A percentile compares a stretch with the other conserved stretches of the same genome.
These are phyloP conservation scores for Hericium rajendrae DNA, from an alignment of 768 basidiomycete genomes.

Conservation along the genomic window DNA sequence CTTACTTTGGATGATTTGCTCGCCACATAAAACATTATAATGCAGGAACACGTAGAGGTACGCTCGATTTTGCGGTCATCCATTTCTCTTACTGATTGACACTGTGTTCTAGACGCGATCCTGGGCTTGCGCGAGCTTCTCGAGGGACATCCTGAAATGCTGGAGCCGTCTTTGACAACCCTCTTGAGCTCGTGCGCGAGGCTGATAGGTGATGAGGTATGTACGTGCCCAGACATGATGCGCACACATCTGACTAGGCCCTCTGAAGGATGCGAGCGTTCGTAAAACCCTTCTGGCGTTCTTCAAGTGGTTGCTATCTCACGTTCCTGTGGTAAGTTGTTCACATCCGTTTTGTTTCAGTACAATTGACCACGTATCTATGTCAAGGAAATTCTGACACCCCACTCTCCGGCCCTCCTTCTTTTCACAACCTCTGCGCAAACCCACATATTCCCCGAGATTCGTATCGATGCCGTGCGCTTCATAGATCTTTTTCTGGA, in stretches of 20 bases:
- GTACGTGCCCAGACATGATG: conserved; percentile 10
- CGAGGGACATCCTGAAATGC: conserved; percentile 45
- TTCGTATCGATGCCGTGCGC: conserved; percentile 81
- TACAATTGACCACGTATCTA: background rate
- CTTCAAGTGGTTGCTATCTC: conserved; percentile 63
- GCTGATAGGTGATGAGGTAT: conserved; percentile 75
- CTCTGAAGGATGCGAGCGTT: conserved; percentile 62
- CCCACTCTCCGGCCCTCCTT: conserved; percentile 67
- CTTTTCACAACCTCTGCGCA: conserved; percentile 86
- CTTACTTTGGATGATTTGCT: conserved; percentile 71
- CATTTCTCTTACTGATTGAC: conserved; percentile 1
- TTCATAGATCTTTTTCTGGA: conserved; percentile 71
- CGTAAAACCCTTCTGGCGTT: conserved; percentile 65
- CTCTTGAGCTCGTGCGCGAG: conserved; percentile 57
- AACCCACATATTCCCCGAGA: conserved; percentile 92
- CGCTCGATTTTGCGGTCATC: conserved; percentile 3
- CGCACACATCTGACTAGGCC: background rate
- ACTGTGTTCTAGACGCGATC: conserved; percentile 50
- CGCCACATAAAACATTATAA: conserved; percentile 80
- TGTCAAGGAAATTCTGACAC: conserved; percentile 53
- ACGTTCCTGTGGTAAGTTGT: conserved; percentile 42
- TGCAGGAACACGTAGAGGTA: conserved; percentile 65
- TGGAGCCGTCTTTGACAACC: conserved; percentile 41
- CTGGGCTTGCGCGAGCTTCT: conserved; percentile 65
- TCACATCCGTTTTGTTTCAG: background rate